Evolutionary conservation across 2,329 filamentous ascomycete species (phyloP).

Genomic region (Fusarium setosum): DNA sequence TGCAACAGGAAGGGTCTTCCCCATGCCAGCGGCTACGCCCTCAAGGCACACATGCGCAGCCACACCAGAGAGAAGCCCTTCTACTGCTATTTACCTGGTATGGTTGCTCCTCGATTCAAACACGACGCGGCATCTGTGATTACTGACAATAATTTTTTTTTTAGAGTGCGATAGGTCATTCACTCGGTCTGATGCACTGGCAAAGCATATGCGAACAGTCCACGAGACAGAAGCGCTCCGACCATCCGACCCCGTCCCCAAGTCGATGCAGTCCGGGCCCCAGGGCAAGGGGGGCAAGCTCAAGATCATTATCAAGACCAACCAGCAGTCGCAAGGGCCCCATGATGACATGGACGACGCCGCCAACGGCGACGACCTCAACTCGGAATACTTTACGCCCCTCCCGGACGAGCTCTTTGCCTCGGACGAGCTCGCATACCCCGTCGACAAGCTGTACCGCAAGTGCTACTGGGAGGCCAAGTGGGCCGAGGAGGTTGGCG

Average conservation of each 20-base stretch:
- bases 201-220: conserved; percentile 98
- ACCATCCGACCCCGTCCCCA: conserved; percentile 80
- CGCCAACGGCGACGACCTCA: conserved; percentile 64
- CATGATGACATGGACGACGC: conserved; percentile 68
- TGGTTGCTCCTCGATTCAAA: conserved; percentile 33
- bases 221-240: conserved; percentile 95
- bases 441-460: conserved; percentile 69
- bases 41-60: conserved; percentile 97
- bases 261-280: conserved; percentile 68
- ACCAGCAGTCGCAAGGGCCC: conserved; percentile 65
- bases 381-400: conserved; percentile 68
- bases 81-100: conserved; percentile 94
- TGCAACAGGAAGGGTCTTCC: conserved; percentile 89
- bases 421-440: conserved; percentile 70
- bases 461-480: conserved; percentile 78
- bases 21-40: conserved; percentile 93
- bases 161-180: conserved; percentile 97
- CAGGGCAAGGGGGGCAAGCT: conserved; percentile 63
- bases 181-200: conserved; percentile 92
- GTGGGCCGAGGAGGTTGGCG: conserved; percentile 77
- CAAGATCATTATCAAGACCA: conserved; percentile 73
- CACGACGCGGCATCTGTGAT: not conserved
- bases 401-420: conserved; percentile 72
- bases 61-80: conserved; percentile 99
- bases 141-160: conserved; percentile 24